Evolutionary conservation across 768 basidiomycete species (phyloP), one percentile per base, ranked within the genome.

Genomic region (Pleurotus citrinopileatus): DNA sequence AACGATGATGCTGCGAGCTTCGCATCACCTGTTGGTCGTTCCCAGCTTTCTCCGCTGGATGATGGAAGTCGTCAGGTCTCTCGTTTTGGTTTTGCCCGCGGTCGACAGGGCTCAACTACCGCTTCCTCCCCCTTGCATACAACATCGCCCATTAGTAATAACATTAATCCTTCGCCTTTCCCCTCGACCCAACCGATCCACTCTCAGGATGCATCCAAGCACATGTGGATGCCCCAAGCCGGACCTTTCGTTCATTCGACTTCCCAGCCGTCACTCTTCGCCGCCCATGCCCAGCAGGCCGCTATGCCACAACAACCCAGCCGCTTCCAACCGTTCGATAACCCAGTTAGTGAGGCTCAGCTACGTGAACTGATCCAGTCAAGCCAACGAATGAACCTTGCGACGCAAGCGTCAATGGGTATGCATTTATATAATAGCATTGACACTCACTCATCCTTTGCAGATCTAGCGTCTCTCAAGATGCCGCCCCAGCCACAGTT

Each of bases 51-150:
- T 8, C 70, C 77, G 0, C 60, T 81, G 26, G 83, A 84, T 56
- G 83, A 84, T 50, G 89, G 91, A 3, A 71, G 71, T 42, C 75
- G 87, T 59, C 87, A 85, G 60, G 79, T 90, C 23, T 92, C 90
- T 6, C 79, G 90, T 13, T 92, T 92, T 68, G 87, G 84, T 19
- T 92, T 92, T 63, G 91, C 90, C 13, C 79, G 86, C 20, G 85
- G 87, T 20, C 81, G 82, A 42, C 84, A 83, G 57, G 77, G 77
- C 0, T 82, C 87, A 6, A 78, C 78, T 8, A 61, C 73, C 7
- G 65, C 85, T 3, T 82, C 82, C 13, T 87, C 85, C 9, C 83
- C 85, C 36, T 71, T 78, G 47, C 81, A 82, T 54, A 73, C 74
- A 7, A 60, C 82, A 20, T 81, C 85, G 15, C 82, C 86, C 1